These are phyloP conservation scores for Fusarium sp. DNA, from an alignment of 2,329 filamentous ascomycete genomes.

Conservation along the genomic window DNA sequence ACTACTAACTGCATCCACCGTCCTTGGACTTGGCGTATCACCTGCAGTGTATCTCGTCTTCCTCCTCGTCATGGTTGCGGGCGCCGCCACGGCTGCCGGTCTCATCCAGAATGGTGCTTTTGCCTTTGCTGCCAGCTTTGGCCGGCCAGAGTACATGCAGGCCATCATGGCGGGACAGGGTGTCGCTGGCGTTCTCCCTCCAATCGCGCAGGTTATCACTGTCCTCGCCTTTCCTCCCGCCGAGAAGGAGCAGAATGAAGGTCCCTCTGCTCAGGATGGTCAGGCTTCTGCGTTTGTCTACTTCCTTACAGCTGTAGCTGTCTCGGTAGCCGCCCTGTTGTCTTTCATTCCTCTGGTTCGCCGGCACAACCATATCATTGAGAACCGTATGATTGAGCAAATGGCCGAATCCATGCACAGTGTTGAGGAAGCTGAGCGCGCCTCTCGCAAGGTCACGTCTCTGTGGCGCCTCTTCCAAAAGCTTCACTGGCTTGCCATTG, in stretches of 20 bases:
- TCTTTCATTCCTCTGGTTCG: conserved; percentile 81
- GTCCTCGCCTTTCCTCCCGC: conserved; percentile 71
- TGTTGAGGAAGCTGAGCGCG: conserved; percentile 65
- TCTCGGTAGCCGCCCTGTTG: conserved; percentile 77
- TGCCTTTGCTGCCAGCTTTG: conserved; percentile 89
- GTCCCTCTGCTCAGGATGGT: conserved; percentile 41
- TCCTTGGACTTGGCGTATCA: conserved; percentile 71
- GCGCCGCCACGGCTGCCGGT: conserved; percentile 83
- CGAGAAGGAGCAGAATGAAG: conserved; percentile 41
- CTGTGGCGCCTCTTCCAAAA: conserved; percentile 79
- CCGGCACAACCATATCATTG: conserved; percentile 67
- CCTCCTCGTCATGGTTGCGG: conserved; percentile 83
- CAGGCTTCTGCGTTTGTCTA: conserved; percentile 83
- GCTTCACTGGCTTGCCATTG: conserved; percentile 80
- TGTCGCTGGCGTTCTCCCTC: conserved; percentile 89
- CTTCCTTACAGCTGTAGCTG: conserved; percentile 86
- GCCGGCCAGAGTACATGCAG: conserved; percentile 89
- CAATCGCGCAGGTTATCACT: conserved; percentile 86
- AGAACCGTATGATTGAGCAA: conserved; percentile 60
- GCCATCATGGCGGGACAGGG: conserved; percentile 96
- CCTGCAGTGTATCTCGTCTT: conserved; percentile 81
- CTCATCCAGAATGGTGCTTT: conserved; percentile 95
- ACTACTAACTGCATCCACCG: conserved; percentile 84
- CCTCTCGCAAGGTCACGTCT: conserved; percentile 62
- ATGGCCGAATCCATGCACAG: conserved; percentile 64